Evolutionary conservation across 2,329 filamentous ascomycete species (phyloP), one percentile per base, ranked within the genome.

Genomic region (Diaporthe longicolla): DNA sequence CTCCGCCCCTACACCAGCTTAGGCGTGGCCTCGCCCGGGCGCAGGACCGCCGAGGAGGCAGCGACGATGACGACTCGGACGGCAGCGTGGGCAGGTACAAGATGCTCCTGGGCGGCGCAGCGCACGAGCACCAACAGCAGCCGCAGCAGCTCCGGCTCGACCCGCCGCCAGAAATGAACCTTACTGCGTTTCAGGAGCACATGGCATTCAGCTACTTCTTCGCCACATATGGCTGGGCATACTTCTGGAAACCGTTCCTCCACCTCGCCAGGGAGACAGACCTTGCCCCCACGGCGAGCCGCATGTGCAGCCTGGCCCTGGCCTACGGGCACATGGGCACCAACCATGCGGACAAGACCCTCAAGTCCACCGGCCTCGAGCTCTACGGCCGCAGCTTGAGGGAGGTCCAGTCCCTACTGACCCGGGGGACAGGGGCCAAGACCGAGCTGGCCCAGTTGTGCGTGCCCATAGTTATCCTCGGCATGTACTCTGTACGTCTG

Each of bases 131-230:
- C 4, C n/a, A 32, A 9, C 69, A 70, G 52, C 66, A 29, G 26
- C 37, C 65, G 26, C 70, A 66, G 7, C 63, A 66, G 37, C 37
- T 26, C 10, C 43, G 19, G n/a, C 24, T 70, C 50, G 40, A 65
- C 21, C 48, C 45, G 52, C 75, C 76, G 3, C 73, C 43, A 8
- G 76, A 77, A 50, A 72, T 79, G 68, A 77, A 76, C 70, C 72
- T 80, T 5, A 72, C 70, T 0, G 77, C 78, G 17, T 79, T 80
- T 32, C 74, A 78, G 70, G 78, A 80, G 72, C 76, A 79, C 71
- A 78, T 79, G 73, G 75, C 79, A 3, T 76, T 79, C 26, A 77
- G 77, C 50, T 79, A 79, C 76, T 79, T 80, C 69, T 80, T 79
- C 55, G 74, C 77, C 24, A 76, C 79, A 13, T 79, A 79, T 43